A percentile compares a stretch with the other conserved stretches of the same genome.
Evolutionary conservation across 2,329 filamentous ascomycete genomes (phyloP).

Genomic region (Fusarium luffae): DNA sequence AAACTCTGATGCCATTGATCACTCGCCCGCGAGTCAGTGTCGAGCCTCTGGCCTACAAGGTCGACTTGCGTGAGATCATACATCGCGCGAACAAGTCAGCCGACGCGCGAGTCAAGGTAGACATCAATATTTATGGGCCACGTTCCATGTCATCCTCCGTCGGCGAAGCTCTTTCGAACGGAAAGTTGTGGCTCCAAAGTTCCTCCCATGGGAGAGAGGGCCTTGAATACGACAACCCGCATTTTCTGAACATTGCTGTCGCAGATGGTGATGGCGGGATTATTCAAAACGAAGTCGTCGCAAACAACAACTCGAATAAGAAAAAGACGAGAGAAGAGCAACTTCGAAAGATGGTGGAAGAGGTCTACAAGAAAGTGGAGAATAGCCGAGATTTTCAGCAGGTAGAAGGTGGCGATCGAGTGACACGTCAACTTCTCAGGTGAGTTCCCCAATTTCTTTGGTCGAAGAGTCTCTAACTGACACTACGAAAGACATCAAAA

Average conservation of each 20-base stretch:
- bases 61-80: slow-evolving; percentile 3
- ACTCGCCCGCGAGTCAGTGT: not conserved
- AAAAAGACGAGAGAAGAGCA: slow-evolving; percentile 9
- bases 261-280: accelerated
- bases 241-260: not conserved
- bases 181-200: slow-evolving; percentile 12
- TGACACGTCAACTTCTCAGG: not conserved
- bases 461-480: accelerated
- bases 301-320: accelerated
- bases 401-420: slow-evolving; percentile 6
- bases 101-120: slow-evolving; percentile 4
- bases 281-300: accelerated
- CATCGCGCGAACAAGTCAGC: not conserved
- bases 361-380: slow-evolving; percentile 8
- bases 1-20: not conserved
- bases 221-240: not conserved
- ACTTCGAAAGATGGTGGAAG: slow-evolving; percentile 17
- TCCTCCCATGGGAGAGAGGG: not conserved
- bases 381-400: slow-evolving; percentile 2
- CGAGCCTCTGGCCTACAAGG: not conserved
- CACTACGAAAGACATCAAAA: slow-evolving; percentile 2
- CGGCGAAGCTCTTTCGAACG: not conserved
- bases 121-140: slow-evolving; percentile 8
- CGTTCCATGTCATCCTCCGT: accelerated
- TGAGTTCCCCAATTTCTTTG: accelerated